A percentile compares a stretch with the other conserved stretches of the same genome.
phyloP scores from a whole-genome alignment of 257 asterid species.

The Apocynum venetum region DNA sequence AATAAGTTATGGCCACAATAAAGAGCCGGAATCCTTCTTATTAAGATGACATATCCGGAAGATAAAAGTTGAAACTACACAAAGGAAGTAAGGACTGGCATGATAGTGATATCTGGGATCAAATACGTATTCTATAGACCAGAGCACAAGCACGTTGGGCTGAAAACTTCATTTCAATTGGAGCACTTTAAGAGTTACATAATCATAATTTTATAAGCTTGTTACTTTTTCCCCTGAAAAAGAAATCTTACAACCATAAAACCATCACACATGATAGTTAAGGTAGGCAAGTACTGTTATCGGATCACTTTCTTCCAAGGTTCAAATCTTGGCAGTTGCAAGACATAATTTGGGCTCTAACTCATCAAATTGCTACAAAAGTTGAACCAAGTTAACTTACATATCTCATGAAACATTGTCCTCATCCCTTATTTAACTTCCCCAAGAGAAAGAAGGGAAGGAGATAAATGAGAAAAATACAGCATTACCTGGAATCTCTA shows the following conservation, averaged over 20 bases:
- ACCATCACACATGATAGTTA: no score
- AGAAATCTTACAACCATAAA: neutral
- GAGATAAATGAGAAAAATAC: slow-evolving; percentile 3
- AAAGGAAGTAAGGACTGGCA: neutral
- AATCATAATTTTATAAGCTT: neutral
- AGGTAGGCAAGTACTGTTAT: neutral
- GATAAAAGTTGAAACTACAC: neutral
- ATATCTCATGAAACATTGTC: no score
- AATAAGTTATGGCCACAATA: neutral
- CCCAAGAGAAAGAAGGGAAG: slow-evolving; percentile 13
- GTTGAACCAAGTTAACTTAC: neutral
- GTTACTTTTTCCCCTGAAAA: neutral
- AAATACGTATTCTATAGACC: neutral
- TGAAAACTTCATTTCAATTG: neutral
- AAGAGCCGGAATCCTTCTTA: no score
- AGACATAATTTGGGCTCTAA: neutral
- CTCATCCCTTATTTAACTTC: neutral
- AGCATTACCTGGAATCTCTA: slow-evolving; percentile 58
- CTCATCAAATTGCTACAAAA: neutral
- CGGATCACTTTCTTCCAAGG: neutral
- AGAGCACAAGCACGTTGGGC: neutral
- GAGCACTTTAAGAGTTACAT: neutral
- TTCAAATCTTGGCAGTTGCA: neutral
- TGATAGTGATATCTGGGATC: no score
- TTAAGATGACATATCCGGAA: neutral